phyloP scores from a whole-genome alignment of 371 early-diverging fungal species.

The Zopfochytrium polystomum region DNA sequence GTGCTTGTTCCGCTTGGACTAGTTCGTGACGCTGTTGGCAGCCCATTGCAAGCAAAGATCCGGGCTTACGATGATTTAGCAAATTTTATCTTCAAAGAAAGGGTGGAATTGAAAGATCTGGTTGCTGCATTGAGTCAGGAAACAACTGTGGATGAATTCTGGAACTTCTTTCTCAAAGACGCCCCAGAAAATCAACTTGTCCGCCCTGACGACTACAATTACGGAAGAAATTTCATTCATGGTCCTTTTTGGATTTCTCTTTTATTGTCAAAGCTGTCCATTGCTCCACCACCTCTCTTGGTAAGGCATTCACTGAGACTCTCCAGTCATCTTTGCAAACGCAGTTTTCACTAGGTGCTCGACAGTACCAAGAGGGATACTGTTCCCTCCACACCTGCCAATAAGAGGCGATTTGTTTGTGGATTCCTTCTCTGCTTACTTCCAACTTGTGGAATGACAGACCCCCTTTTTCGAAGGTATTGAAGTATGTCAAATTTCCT shows the following conservation, averaged over 20 bases:
- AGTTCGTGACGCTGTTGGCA: constrained; percentile 26
- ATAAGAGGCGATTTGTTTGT: constrained; percentile 47
- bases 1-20: constrained; percentile 30
- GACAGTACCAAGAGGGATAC: constrained; percentile 37
- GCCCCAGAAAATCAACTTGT: constrained; percentile 48
- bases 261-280: constrained; percentile 41
- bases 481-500: background rate
- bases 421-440: constrained; percentile 49
- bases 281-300: constrained; percentile 42
- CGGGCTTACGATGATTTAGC: constrained; percentile 47
- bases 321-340: background rate
- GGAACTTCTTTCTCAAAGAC: constrained; percentile 45
- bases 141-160: constrained; percentile 42
- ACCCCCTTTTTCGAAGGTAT: constrained; percentile 43
- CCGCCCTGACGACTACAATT: constrained; percentile 54
- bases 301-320: constrained; percentile 8
- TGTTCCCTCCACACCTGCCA: constrained; percentile 48
- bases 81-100: constrained; percentile 37
- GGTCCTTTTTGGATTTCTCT: constrained; percentile 49
- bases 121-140: constrained; percentile 36
- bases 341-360: constrained; percentile 15
- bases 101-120: constrained; percentile 33
- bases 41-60: constrained; percentile 15
- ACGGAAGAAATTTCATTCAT: constrained; percentile 46
- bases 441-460: constrained; percentile 50